Evolutionary conservation across 768 basidiomycete genomes (phyloP).

Genomic region (Daedaleopsis sinensis): DNA sequence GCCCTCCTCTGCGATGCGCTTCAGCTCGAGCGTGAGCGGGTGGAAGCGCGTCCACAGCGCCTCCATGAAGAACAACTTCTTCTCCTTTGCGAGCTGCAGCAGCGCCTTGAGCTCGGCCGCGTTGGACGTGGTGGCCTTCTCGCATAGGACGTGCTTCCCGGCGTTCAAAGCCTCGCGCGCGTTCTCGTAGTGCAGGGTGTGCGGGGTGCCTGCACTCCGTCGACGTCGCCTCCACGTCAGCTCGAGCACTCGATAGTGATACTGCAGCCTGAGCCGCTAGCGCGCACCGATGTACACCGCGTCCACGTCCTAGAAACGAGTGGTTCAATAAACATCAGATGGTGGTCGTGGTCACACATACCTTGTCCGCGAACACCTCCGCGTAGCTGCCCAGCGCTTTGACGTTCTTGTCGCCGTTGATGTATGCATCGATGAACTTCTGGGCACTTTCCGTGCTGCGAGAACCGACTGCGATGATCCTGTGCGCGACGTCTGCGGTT

Average conservation of each 20-base stretch:
- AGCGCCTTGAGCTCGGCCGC: conserved; percentile 75
- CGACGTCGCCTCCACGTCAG: not conserved
- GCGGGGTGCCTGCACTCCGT: conserved; percentile 66
- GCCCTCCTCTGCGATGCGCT: conserved; percentile 62
- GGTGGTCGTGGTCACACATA: conserved; percentile 31
- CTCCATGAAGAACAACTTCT: conserved; percentile 90
- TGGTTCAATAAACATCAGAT: conserved; percentile 2
- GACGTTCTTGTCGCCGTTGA: conserved; percentile 52
- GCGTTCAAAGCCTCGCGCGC: conserved; percentile 75
- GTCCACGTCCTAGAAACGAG: conserved; percentile 61
- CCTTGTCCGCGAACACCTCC: conserved; percentile 72
- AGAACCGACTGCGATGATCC: conserved; percentile 77
- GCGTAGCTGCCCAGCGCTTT: conserved; percentile 76
- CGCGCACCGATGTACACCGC: conserved; percentile 70
- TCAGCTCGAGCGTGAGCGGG: conserved; percentile 65
- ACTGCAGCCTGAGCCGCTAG: no score
- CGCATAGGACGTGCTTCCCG: conserved; percentile 85
- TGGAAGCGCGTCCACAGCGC: conserved; percentile 89
- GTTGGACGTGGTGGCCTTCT: conserved; percentile 87
- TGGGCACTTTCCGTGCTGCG: conserved; percentile 69
- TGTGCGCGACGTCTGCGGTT: conserved; percentile 67
- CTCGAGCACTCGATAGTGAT: not conserved
- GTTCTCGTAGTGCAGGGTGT: conserved; percentile 81
- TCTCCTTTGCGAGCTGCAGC: conserved; percentile 71
- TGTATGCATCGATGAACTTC: conserved; percentile 61